Base-by-base conservation (phyloP, 208 protist genomes). In the Acanthamoeba lenticulata region DNA sequence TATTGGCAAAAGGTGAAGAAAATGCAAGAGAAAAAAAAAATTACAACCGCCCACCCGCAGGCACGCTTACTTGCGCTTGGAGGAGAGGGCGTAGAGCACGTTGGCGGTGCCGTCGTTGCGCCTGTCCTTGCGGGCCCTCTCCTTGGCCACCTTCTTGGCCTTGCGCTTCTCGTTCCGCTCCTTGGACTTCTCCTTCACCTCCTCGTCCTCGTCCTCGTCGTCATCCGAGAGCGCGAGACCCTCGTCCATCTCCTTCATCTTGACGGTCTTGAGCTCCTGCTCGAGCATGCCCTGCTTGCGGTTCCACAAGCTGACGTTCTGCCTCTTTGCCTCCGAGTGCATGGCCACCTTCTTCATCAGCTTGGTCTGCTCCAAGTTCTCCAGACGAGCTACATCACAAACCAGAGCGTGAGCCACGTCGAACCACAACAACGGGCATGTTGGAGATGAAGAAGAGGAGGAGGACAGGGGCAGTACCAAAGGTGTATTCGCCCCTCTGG, bases 401-500 rank as follows among this genome's bases (percentile, higher is more conserved):
- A 86, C 32, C 17, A 49, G 19, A 81, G 27, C 15, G 55, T 24
- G 24, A 62, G n/a, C n/a, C n/a, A n/a, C n/a, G n/a, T n/a, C n/a
- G n/a, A n/a, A n/a, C n/a, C 55, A 65, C 17, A 65, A 65, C 17
- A 65, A 24, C 21, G 17, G 55, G 17, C 55, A 65, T 17, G 17
- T 65, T 65, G 17, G 55, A 29, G n/a, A 74, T 74, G 5, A 74
- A 11, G 5, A 74, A 74, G 7, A 74, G 7, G n/a, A 74, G 34
- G 34, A 42, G 74, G 24, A 44, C 44, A 49, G 34, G 1, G 15
- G 11, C 9, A 21, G 1, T 52, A 91, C 85, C 85, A 36, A 21
- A 6, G 32, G 57, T 91, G 65, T 93, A 93, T 11, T 93, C 89
- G 89, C 89, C 89, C 27, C 44, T 24, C 49, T 94, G 90, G 0